These are phyloP conservation scores for Verticillium albo-atrum DNA, from an alignment of 2,329 filamentous ascomycete genomes.

Conservation along the genomic window DNA sequence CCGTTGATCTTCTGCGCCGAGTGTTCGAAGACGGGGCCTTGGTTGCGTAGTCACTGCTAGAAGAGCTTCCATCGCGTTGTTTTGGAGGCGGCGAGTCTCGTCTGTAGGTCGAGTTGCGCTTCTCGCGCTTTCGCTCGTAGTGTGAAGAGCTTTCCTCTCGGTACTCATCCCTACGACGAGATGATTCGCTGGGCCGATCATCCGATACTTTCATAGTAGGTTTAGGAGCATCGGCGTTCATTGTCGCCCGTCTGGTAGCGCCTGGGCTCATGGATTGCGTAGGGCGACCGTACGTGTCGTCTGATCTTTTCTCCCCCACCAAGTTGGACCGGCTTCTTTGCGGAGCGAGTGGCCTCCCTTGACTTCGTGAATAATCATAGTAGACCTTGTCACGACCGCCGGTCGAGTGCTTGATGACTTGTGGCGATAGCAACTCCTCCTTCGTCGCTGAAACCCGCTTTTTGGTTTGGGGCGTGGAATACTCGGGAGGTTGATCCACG, in stretches of 20 bases:
- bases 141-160: slow-evolving; percentile 1
- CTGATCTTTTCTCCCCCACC: slow-evolving; percentile 18
- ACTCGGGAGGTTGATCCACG: slow-evolving; percentile 22
- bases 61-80: slow-evolving; percentile 21
- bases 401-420: slow-evolving; percentile 34
- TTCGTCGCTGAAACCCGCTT: slow-evolving; percentile 19
- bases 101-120: slow-evolving; percentile 20
- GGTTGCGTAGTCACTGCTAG: slow-evolving; percentile 33
- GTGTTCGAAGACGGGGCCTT: slow-evolving; percentile 19
- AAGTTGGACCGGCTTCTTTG: slow-evolving; percentile 25
- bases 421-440: slow-evolving; percentile 35
- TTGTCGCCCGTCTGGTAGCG: slow-evolving; percentile 18
- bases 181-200: slow-evolving; percentile 22
- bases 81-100: slow-evolving; percentile 15
- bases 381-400: slow-evolving; percentile 39
- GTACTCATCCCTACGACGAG: slow-evolving; percentile 19
- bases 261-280: slow-evolving; percentile 18
- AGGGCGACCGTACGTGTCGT: slow-evolving; percentile 18
- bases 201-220: slow-evolving; percentile 23
- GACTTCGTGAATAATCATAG: slow-evolving; percentile 19
- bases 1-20: slow-evolving; percentile 27
- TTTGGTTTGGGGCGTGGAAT: slow-evolving; percentile 20
- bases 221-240: slow-evolving; percentile 20
- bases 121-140: slow-evolving; percentile 16
- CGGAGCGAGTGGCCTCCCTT: slow-evolving; percentile 20